Evolutionary conservation across 345 rosid genomes (phyloP), one percentile per base, ranked within the genome.

Genomic region (Eutrema heterophyllum): DNA sequence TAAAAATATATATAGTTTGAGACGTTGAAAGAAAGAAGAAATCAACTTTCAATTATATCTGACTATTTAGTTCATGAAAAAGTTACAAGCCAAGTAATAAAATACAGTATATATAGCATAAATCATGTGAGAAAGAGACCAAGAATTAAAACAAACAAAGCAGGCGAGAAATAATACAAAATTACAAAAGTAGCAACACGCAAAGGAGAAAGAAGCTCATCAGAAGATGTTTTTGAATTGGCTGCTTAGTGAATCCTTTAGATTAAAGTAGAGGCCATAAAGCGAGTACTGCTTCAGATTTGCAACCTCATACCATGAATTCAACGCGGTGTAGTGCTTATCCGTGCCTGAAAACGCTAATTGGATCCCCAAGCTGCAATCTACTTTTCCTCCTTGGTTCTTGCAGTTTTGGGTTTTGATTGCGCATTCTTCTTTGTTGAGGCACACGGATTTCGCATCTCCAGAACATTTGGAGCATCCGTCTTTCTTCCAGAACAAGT

Each of bases 271-370:
- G 60, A 96, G 92, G 69, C 88, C 87, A 62, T 78, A 92, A 55
- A 95, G 97, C 0, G 99, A 95, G 83, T 92, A 95, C 79, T 95
- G 98, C 39, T 96, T 80, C 45, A 95, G 89, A 66, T 92, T 95
- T 48, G 86, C 90, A 24, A 96, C 93, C 75, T 96, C 98, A 24
- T 96, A 96, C 99, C 99, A 96, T 2, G 99, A 90, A 75, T 96
- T 96, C 67, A 96, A 84, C 5, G 72, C 91, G 4, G 89, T 74
- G 58, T 84, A 79, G 76, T 96, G 99, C 82, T 96, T 92, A 75
- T 96, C 99, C 0, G 98, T 96, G 56, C 99, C 99, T 1, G 98
- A 92, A 82, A 96, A 92, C 26, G 99, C 96, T 71, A 96, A 64
- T 24, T 96, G 99, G 67, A 96, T 92, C 74, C 98, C 98, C 9